A percentile compares a stretch with the other conserved stretches of the same genome.
phyloP scores from a whole-genome alignment of 148 eudicot species.

The Gaultheria prostrata region DNA sequence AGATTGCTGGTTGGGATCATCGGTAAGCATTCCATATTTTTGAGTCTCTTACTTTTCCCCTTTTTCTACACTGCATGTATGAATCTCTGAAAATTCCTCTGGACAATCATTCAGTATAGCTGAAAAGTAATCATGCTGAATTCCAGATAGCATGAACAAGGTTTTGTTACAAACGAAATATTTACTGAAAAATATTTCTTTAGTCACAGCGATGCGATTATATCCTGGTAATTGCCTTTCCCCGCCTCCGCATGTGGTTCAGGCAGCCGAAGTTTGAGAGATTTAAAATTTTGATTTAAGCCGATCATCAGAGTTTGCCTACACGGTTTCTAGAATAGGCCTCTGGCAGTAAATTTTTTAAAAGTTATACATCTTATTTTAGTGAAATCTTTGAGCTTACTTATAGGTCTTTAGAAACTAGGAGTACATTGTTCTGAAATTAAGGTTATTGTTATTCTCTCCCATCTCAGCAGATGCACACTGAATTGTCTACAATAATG shows the following conservation, averaged over 20 bases:
- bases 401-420: background rate
- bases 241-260: background rate
- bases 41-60: background rate
- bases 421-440: background rate
- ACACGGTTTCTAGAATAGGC: background rate
- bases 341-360: background rate
- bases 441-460: background rate
- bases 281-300: background rate
- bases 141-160: background rate
- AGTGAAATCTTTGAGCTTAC: background rate
- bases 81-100: background rate
- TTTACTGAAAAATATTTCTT: background rate
- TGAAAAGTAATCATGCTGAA: background rate
- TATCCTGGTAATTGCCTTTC: background rate
- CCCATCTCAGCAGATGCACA: background rate
- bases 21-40: slow-evolving; percentile 40
- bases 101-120: background rate
- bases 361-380: background rate
- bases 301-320: slow-evolving; percentile 2
- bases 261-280: background rate
- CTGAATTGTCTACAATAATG: background rate
- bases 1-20: slow-evolving; percentile 93
- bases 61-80: background rate
- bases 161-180: background rate
- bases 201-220: background rate